A percentile compares a stretch with the other conserved stretches of the same genome.
Evolutionary conservation across 805 yeast genomes (phyloP).

Genomic region (Starmerella stigmatis): DNA sequence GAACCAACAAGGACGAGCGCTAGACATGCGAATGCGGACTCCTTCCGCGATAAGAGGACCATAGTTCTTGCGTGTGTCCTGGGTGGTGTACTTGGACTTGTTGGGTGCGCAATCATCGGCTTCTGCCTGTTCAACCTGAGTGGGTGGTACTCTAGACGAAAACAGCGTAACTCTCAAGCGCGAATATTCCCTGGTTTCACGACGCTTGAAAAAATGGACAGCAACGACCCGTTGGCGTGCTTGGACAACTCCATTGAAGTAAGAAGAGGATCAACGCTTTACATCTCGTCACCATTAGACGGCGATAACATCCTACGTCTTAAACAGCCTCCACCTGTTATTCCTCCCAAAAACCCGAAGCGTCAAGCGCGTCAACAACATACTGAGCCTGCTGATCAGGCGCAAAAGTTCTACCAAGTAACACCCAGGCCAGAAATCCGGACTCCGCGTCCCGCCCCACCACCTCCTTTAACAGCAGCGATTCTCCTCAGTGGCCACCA

Average conservation of each 20-base stretch:
- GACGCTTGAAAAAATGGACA: slow-evolving; percentile 3
- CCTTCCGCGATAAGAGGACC: not conserved
- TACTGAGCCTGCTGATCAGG: not conserved
- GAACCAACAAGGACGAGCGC: no score
- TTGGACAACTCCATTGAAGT: not conserved
- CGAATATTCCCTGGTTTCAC: not conserved
- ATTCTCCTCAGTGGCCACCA: not conserved
- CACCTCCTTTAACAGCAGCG: slow-evolving; percentile 1
- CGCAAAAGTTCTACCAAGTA: not conserved
- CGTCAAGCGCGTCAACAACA: not conserved
- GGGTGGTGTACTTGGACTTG: slow-evolving; percentile 16
- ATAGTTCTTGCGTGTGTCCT: slow-evolving; percentile 11
- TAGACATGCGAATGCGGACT: not conserved
- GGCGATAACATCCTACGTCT: not conserved
- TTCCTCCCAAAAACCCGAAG: not conserved
- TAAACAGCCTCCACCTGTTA: not conserved
- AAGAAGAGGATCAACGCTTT: not conserved
- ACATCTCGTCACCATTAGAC: not conserved
- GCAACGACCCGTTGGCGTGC: not conserved
- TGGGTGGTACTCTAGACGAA: not conserved
- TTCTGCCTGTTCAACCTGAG: slow-evolving; percentile 7
- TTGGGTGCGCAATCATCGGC: slow-evolving; percentile 5
- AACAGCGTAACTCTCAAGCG: not conserved
- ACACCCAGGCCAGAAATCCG: slow-evolving; percentile 7
- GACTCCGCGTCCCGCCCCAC: slow-evolving; percentile 10